Conservation (phyloP, 2,329 filamentous ascomycete species). For the Decorospora gaudefroyi region DNA sequence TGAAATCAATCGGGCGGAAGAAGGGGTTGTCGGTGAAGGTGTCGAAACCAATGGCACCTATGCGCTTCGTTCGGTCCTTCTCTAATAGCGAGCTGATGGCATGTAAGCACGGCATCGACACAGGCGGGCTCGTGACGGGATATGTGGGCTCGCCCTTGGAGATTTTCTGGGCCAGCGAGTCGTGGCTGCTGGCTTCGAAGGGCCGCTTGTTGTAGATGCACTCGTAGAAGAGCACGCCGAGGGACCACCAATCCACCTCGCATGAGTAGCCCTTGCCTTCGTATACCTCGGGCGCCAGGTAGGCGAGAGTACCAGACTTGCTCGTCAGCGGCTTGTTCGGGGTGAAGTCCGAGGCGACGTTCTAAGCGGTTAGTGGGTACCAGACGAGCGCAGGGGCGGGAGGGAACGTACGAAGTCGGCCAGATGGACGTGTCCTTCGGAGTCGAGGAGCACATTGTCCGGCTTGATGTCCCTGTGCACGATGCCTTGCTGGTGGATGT, state of each 20-base stretch:
- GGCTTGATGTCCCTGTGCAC: slow-evolving; percentile 52
- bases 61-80: slow-evolving; percentile 75
- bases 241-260: slow-evolving; percentile 97
- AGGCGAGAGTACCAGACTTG: slow-evolving; percentile 95
- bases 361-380: slow-evolving; percentile 63
- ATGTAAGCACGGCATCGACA: slow-evolving; percentile 84
- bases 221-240: slow-evolving; percentile 98
- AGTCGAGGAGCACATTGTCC: slow-evolving; percentile 50
- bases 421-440: slow-evolving; percentile 78
- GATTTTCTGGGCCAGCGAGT: slow-evolving; percentile 78
- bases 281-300: slow-evolving; percentile 95
- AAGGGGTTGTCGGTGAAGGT: slow-evolving; percentile 88
- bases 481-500: slow-evolving; percentile 51
- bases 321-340: slow-evolving; percentile 83
- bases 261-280: slow-evolving; percentile 84
- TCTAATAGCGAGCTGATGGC: slow-evolving; percentile 85
- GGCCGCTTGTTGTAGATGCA: slow-evolving; percentile 99
- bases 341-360: slow-evolving; percentile 92
- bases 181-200: slow-evolving; percentile 87
- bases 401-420: slow-evolving; percentile 82
- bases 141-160: slow-evolving; percentile 81
- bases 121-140: slow-evolving; percentile 88
- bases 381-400: neutral
- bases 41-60: slow-evolving; percentile 81
- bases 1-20: slow-evolving; percentile 85